Evolutionary conservation across 2,329 filamentous ascomycete species (phyloP).

Genomic region (Fusarium sp.): DNA sequence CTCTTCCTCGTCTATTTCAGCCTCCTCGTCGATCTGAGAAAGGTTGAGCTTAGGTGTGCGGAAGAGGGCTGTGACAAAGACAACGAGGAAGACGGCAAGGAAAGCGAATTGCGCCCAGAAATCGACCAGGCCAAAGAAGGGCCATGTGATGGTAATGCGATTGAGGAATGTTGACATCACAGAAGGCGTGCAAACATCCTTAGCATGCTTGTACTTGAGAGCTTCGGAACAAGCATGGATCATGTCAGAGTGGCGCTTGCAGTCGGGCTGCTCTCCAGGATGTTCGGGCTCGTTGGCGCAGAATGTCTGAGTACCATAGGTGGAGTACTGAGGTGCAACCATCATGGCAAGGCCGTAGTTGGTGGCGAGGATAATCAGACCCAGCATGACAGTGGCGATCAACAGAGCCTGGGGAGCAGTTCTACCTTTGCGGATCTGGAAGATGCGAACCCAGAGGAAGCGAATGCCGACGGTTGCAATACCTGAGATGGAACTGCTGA

Average conservation of each 20-base stretch:
- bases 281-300: conserved; percentile 80
- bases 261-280: conserved; percentile 80
- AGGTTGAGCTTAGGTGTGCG: conserved; percentile 84
- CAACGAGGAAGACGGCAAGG: conserved; percentile 84
- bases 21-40: conserved; percentile 86
- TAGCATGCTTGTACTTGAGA: conserved; percentile 78
- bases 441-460: conserved; percentile 95
- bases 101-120: conserved; percentile 99
- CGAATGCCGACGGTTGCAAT: conserved; percentile 91
- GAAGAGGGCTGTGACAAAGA: conserved; percentile 85
- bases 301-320: conserved; percentile 94
- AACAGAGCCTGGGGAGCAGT: conserved; percentile 94
- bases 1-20: conserved; percentile 94
- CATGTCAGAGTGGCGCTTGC: conserved; percentile 77
- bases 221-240: conserved; percentile 88
- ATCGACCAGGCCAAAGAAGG: conserved; percentile 91
- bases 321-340: conserved; percentile 95
- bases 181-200: conserved; percentile 89
- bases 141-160: conserved; percentile 92
- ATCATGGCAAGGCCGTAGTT: conserved; percentile 96
- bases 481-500: conserved; percentile 88
- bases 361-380: conserved; percentile 88
- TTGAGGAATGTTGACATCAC: conserved; percentile 95
- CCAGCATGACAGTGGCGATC: conserved; percentile 90
- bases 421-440: conserved; percentile 89